These are phyloP conservation scores for Cucurbita pepo DNA, from an alignment of 306 rosid genomes.

Conservation along the genomic window DNA sequence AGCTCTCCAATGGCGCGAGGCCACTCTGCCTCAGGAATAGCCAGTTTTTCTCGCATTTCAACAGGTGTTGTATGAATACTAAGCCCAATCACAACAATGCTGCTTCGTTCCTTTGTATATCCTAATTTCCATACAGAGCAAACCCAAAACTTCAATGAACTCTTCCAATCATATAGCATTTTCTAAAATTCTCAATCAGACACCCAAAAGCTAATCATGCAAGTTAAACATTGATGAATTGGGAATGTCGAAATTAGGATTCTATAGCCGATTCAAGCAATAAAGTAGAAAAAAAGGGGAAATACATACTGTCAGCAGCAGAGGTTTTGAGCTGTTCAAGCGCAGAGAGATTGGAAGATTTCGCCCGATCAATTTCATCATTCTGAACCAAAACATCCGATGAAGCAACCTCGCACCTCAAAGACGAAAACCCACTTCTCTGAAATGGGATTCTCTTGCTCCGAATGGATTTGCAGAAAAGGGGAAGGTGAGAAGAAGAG, in stretches of 20 bases:
- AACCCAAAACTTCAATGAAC: background rate
- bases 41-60: constrained; percentile 97
- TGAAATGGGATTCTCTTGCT: constrained; percentile 20
- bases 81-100: constrained; percentile 89
- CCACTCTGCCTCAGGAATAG: constrained; percentile 98
- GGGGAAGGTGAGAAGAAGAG: constrained; percentile 11
- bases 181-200: background rate
- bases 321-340: constrained; percentile 88
- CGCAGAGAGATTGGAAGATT: constrained; percentile 34
- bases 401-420: constrained; percentile 48
- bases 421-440: constrained; percentile 19
- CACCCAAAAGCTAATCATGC: background rate
- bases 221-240: background rate
- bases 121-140: constrained; percentile 28
- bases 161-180: background rate
- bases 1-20: constrained; percentile 95
- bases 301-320: constrained; percentile 58
- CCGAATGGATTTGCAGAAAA: constrained; percentile 15
- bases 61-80: constrained; percentile 94
- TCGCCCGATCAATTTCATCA: constrained; percentile 10
- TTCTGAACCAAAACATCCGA: constrained; percentile 23
- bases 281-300: background rate
- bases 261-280: background rate
- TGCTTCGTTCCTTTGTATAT: constrained; percentile 90
- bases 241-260: background rate